phyloP scores from a whole-genome alignment of 495 filamentous ascomycete genomes.

The Oidiodendron maius region DNA sequence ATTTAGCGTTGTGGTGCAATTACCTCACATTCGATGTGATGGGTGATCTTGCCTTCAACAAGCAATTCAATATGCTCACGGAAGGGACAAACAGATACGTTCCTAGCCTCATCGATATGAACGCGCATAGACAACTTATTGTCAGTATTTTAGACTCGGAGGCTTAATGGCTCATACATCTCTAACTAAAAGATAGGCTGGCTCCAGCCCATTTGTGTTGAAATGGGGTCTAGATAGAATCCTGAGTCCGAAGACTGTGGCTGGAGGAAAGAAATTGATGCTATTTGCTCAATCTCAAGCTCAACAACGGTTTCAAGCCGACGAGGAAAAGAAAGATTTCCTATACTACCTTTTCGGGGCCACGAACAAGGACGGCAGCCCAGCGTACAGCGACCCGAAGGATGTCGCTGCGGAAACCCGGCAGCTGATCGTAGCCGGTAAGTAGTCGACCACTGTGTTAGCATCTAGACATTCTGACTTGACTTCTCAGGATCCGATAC shows the following conservation, averaged over 20 bases:
- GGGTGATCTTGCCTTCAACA: slow-evolving; percentile 63
- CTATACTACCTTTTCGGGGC: slow-evolving; percentile 54
- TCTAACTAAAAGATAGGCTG: neutral
- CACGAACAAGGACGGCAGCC: slow-evolving; percentile 60
- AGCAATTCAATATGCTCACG: slow-evolving; percentile 65
- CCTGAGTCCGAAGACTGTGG: slow-evolving; percentile 13
- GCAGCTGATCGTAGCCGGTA: no score
- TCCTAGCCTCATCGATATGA: slow-evolving; percentile 47
- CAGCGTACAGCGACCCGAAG: no score
- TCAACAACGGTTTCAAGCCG: slow-evolving; percentile 46
- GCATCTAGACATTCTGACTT: slow-evolving; percentile 64
- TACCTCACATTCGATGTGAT: slow-evolving; percentile 69
- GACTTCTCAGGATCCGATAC: slow-evolving; percentile 59
- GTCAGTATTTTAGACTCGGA: slow-evolving; percentile 37
- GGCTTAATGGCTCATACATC: neutral
- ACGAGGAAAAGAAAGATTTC: slow-evolving; percentile 53
- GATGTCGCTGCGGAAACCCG: no score
- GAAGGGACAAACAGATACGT: slow-evolving; percentile 50
- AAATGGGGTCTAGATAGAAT: slow-evolving; percentile 11
- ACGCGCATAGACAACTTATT: slow-evolving; percentile 47
- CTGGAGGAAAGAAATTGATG: slow-evolving; percentile 38
- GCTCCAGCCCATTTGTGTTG: slow-evolving; percentile 7
- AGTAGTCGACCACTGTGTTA: slow-evolving; percentile 62
- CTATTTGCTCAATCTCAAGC: slow-evolving; percentile 49
- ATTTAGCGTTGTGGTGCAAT: slow-evolving; percentile 59